Conservation (phyloP, 306 rosid species). For the Pyrus bretschneideri region DNA sequence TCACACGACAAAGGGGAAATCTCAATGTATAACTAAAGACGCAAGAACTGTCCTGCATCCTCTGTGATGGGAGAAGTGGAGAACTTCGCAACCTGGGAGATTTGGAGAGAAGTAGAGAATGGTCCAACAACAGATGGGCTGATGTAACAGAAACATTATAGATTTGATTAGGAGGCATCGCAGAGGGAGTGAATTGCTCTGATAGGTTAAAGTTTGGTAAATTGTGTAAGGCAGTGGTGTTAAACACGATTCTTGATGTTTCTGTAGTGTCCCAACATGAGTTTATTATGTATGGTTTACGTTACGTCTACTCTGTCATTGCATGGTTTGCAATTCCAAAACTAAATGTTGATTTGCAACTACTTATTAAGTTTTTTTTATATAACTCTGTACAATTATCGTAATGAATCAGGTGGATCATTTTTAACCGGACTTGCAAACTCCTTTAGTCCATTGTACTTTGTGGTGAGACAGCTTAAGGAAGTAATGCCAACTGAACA, state of each 20-base stretch:
- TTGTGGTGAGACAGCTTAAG: conserved; percentile 45
- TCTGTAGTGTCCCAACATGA: no score
- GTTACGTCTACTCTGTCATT: neutral
- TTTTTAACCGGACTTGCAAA: conserved; percentile 45
- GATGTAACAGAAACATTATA: neutral
- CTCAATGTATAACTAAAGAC: neutral
- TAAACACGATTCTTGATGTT: neutral
- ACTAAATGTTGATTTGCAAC: neutral
- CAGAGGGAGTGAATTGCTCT: neutral
- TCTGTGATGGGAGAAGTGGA: neutral
- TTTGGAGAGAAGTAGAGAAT: neutral
- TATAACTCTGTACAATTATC: neutral
- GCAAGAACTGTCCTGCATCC: neutral
- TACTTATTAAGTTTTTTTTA: neutral
- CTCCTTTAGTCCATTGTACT: conserved; percentile 63
- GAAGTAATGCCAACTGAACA: conserved; percentile 93
- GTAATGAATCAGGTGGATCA: conserved; percentile 50
- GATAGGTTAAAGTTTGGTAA: neutral
- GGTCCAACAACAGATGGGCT: neutral
- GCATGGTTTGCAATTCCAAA: neutral
- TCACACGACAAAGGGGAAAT: neutral
- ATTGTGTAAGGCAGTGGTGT: neutral
- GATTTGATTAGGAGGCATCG: neutral
- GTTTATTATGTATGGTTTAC: neutral
- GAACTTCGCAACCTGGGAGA: neutral